Conservation (phyloP, 495 filamentous ascomycete species). For the Wilcoxina mikolae region DNA sequence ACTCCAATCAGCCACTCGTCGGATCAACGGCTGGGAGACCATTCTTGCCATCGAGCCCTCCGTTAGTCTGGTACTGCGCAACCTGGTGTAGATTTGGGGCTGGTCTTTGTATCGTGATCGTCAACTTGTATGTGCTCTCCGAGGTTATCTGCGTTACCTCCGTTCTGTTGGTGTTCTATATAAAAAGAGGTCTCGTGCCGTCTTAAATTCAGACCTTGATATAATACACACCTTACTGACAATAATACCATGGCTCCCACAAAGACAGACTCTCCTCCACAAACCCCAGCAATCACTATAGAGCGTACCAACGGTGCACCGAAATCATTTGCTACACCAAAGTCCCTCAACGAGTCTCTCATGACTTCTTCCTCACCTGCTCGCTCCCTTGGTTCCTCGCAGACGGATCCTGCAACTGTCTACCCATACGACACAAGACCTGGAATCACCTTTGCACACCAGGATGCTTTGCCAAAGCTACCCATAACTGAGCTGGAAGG, state of each 20-base stretch:
- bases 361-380: conserved; percentile 23
- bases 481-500: conserved; percentile 84
- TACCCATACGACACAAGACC: conserved; percentile 32
- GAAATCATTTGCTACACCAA: conserved; percentile 50
- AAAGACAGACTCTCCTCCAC: conserved; percentile 12
- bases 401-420: conserved; percentile 14
- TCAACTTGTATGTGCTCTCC: background rate
- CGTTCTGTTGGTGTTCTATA: background rate
- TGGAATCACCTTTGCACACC: conserved; percentile 74
- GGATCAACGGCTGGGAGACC: background rate
- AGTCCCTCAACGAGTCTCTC: conserved; percentile 55
- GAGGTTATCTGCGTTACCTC: background rate
- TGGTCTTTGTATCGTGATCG: background rate
- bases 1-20: background rate
- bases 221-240: conserved; percentile 3
- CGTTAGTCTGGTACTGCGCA: background rate
- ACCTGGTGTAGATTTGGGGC: background rate
- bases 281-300: background rate
- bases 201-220: background rate
- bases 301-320: background rate
- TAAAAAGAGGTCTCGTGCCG: background rate
- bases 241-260: conserved; percentile 16
- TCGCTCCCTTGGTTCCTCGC: conserved; percentile 17
- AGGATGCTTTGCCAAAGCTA: conserved; percentile 78
- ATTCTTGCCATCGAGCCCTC: too few relatives aligned